Base-by-base conservation (phyloP, 1,139 yeast species). In the Yamadazyma blattariae region DNA sequence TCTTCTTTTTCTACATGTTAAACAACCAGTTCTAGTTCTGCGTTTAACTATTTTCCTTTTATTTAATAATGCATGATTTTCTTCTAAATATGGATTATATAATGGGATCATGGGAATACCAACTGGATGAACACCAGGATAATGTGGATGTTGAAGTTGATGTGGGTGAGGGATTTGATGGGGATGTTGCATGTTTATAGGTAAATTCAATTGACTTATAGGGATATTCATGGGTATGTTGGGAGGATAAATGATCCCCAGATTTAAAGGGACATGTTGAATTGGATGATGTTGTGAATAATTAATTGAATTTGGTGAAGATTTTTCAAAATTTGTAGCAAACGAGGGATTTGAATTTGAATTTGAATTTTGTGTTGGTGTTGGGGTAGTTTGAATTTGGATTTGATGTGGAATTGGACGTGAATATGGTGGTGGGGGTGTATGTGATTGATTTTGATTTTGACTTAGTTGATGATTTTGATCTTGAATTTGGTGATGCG, bases 1-100 rank as follows among this genome's bases (percentile, higher is more conserved):
- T 41, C 89, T 64, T 50, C 90, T 65, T 48, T 77, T 76, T 29
- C 90, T 66, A 52, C 92, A 83, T 0, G 90, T 83, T 37, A 82
- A 55, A 52, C 92, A 83, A 2, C 92, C 92, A 0, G 90, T 81
- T 54, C 84, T 71, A 3, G 90, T 82, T 50, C 84, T 61, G 46
- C 77, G 56, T 56, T 68, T 67, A 27, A 71, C 67, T 28, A 65
- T 66, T 38, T 71, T 54, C 33, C 74, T 46, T 42, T 66, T 70
- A 50, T 61, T 69, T 39, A 68, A 45, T 44, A 57, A 56, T 4
- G 50, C 47, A 31, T 46, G 46, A 27, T 46, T 46, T 27, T 47
- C 51, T 16, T 47, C 51, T 8, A 22, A n/a, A 21, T 39, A 45
- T 3, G 39, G 38, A 15, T 31, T 33, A 44, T 48, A 45, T 3